Evolutionary conservation across 2,329 filamentous ascomycete genomes (phyloP), one percentile per base, ranked within the genome.

Genomic region (Metarhizium guizhouense): DNA sequence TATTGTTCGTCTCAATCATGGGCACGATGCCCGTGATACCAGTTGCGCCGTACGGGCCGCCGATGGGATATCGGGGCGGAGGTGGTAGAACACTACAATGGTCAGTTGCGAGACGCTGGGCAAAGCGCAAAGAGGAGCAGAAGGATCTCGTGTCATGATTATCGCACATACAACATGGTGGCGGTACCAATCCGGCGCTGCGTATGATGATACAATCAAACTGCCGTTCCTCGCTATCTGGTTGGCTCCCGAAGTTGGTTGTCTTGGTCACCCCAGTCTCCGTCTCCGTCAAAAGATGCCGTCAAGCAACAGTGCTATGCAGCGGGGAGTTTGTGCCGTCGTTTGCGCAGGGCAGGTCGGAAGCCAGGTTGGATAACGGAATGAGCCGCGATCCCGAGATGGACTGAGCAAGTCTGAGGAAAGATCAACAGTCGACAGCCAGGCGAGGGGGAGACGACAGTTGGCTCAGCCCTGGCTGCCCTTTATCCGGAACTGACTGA

Each of bases 1-100:
- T 87, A 69, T 97, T 99, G 72, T 94, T 95, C 54, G 93, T 96
- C 79, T 99, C 94, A 66, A 96, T 87, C 70, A 95, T 83, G 42
- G 88, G 86, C 42, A 83, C 78, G 53, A 84, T 78, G 68, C 86
- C 80, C 59, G 85, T 85, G 65, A 85, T 81, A 61, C 83, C 83
- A 54, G 86, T 80, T 61, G 83, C 83, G 63, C 86, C 85, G 75
- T 88, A 88, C 61, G 86, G 84, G 65, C 83, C 79, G 66, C 83
- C 81, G 61, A 84, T 82, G 56, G 89, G 87, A 76, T 95, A 96
- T 70, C 91, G 84, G 58, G 88, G 86, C 58, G 89, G 90, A 60
- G 91, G 92, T 58, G 92, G 90, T 64, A 96, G 81, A 63, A 95
- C 90, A 73, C 88, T 91, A 52, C 43, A 51, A 60, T 30, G 29